Conservation (phyloP, 2,329 filamentous ascomycete genomes). For the Colletotrichum sp. region DNA sequence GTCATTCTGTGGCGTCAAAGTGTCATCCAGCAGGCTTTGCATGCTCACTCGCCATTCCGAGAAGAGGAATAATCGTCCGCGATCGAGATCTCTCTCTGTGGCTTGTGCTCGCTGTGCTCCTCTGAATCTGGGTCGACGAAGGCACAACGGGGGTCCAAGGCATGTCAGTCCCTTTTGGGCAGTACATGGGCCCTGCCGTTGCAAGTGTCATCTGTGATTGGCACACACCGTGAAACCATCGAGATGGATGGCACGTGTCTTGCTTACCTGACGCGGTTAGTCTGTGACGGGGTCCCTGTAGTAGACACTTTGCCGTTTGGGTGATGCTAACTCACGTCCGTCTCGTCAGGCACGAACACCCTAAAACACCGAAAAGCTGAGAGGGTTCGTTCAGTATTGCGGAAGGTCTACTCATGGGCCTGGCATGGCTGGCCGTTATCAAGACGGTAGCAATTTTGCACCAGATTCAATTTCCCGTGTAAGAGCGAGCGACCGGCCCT, state of each 20-base stretch:
- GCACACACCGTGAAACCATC: background rate
- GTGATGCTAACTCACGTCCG: background rate
- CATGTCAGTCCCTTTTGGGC: background rate
- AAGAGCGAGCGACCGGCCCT: background rate
- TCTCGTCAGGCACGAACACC: background rate
- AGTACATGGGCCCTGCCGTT: background rate
- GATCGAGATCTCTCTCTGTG: conserved; percentile 19
- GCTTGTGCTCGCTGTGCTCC: background rate
- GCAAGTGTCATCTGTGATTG: background rate
- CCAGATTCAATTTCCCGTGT: background rate
- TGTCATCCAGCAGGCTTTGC: background rate
- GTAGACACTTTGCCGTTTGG: background rate
- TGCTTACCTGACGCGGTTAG: background rate
- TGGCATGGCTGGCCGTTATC: background rate
- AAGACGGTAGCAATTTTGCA: background rate
- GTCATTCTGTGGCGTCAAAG: conserved; percentile 6
- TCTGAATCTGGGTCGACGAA: background rate
- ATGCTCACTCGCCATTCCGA: conserved; percentile 8
- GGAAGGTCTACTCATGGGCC: background rate
- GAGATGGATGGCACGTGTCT: background rate
- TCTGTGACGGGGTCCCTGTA: background rate
- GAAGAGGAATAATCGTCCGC: conserved; percentile 5
- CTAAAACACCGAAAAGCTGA: background rate
- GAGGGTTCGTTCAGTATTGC: background rate
- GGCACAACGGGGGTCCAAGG: background rate